Evolutionary conservation across 257 asterid genomes (phyloP), one percentile per base, ranked within the genome.

Genomic region (Schizonepeta tenuifolia): DNA sequence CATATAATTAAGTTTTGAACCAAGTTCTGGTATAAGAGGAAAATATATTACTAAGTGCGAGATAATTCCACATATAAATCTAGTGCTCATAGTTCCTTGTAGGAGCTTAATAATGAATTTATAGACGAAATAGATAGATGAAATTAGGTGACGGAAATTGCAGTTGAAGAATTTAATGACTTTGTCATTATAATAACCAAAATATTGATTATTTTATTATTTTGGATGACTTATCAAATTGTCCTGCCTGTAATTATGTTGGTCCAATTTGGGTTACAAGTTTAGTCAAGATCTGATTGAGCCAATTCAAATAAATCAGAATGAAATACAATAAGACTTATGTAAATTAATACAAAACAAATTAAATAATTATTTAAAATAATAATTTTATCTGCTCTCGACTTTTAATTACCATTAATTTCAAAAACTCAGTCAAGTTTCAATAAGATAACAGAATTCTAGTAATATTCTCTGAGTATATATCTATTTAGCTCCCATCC

Each of bases 111-210:
- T 3, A 67, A 4, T 40, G 46, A 56, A 55, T 65, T 11, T 13
- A 65, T 22, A 20, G 38, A 20, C 35, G 14, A 43, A 7, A 65
- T 46, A n/a, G 46, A 4, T 43, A 3, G 70, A 31, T 67, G 47
- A 60, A 69, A 36, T 36, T 7, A 49, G 61, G 17, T 17, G 58
- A 50, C 1, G 2, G 47, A 12, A 41, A 35, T 10, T 63, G 67
- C 68, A 58, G 75, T 51, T 71, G 40, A 35, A 44, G 50, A 28
- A 59, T 71, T 71, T 58, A 70, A 57, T 70, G 75, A 57, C 46
- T 26, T 41, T 26, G 2, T 17, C 0, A 43, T 24, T 15, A 3
- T 43, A 24, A 43, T 58, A 10, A 9, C 7, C 2, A 31, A 31
- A 20, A 6, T n/a, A 3, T 1, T 61, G 2, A 3, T 33, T 35